Conservation (phyloP, 169 alveolate species). For the Amoebophrya sp. region DNA sequence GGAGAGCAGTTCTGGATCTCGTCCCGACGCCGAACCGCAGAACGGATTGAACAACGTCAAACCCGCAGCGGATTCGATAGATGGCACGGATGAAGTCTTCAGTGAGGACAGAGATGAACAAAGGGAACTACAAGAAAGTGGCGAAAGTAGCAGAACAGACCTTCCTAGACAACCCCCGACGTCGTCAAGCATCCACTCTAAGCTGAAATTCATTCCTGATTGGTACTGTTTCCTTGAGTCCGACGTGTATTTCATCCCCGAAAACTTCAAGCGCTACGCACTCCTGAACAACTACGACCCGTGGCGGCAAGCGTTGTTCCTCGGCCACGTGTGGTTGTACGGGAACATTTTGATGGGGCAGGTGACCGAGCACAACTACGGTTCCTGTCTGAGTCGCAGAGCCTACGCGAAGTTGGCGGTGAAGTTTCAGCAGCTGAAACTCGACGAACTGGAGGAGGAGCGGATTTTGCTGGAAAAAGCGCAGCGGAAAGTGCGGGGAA, state of each 20-base stretch:
- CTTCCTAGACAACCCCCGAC: too few species aligned
- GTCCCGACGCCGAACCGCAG: too few species aligned
- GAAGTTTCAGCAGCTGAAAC: background rate
- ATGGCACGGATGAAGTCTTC: too few species aligned
- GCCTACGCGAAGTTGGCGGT: background rate
- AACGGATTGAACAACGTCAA: too few species aligned
- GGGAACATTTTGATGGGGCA: constrained; percentile 2
- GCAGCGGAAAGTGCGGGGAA: background rate
- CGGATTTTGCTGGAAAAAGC: background rate
- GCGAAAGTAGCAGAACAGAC: too few species aligned
- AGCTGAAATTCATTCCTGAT: background rate
- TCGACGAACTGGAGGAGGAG: background rate
- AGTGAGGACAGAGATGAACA: background rate
- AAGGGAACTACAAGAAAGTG: too few species aligned
- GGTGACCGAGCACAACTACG: constrained; percentile 13
- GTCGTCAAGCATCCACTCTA: too few species aligned
- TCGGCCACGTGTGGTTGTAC: constrained; percentile 6
- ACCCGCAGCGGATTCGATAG: too few species aligned
- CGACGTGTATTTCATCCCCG: background rate
- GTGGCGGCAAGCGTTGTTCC: constrained; percentile 7
- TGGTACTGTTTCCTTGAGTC: constrained; percentile 3
- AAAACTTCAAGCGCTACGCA: background rate
- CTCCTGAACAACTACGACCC: background rate
- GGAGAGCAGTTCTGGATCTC: too few species aligned
- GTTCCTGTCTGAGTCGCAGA: background rate